Evolutionary conservation across 2,329 filamentous ascomycete species (phyloP).

Genomic region (Cladosporium phlei): DNA sequence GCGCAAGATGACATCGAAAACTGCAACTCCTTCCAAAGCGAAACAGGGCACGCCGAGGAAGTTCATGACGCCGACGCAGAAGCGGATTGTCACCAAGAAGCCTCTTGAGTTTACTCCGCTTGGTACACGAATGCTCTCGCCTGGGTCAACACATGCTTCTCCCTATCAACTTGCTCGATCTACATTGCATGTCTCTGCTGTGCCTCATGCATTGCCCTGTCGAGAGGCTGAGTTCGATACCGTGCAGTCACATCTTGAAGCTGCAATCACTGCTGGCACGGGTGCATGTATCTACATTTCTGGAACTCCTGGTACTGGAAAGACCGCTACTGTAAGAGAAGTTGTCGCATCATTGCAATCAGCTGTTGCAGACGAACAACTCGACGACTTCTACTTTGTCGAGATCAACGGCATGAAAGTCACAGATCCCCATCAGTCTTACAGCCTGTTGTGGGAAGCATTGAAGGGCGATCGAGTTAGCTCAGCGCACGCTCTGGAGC

Average conservation of each 20-base stretch:
- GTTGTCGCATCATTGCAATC: slow-evolving; percentile 84
- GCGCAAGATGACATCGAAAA: slow-evolving; percentile 43
- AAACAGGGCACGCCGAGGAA: slow-evolving; percentile 48
- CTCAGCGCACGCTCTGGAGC: slow-evolving; percentile 82
- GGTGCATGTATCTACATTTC: slow-evolving; percentile 99
- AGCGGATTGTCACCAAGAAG: slow-evolving; percentile 72
- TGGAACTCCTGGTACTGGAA: slow-evolving; percentile 94
- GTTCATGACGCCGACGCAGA: slow-evolving; percentile 60
- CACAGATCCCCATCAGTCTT: slow-evolving; percentile 94
- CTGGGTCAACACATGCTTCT: slow-evolving; percentile 68
- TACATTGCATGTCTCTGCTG: slow-evolving; percentile 86
- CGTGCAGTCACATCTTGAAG: slow-evolving; percentile 89
- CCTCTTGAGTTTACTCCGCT: slow-evolving; percentile 91
- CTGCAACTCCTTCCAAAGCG: slow-evolving; percentile 40
- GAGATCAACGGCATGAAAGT: slow-evolving; percentile 99
- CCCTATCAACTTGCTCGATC: slow-evolving; percentile 89
- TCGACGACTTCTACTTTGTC: slow-evolving; percentile 98
- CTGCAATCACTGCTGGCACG: slow-evolving; percentile 86
- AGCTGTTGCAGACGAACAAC: slow-evolving; percentile 81
- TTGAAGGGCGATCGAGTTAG: slow-evolving; percentile 89
- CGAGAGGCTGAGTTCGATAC: slow-evolving; percentile 86
- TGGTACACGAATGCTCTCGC: slow-evolving; percentile 79
- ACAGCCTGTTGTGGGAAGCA: slow-evolving; percentile 92
- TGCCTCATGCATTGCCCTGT: slow-evolving; percentile 83
- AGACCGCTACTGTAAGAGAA: slow-evolving; percentile 94